Base-by-base conservation (phyloP, 2,329 filamentous ascomycete genomes). In the Monosporascus cannonballus region DNA sequence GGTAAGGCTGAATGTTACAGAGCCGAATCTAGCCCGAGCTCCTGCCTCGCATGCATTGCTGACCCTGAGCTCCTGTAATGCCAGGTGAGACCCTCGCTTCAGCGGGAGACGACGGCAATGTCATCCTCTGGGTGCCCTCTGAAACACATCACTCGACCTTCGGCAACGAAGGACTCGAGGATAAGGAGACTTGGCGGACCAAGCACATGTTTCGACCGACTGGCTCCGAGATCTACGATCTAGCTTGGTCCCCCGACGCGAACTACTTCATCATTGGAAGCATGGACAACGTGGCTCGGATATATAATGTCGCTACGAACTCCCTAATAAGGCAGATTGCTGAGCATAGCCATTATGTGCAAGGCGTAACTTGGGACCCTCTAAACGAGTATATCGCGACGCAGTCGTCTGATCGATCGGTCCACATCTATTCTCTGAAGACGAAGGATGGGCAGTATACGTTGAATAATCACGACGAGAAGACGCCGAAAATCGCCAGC, bases 181-280 rank as follows among this genome's bases (percentile, higher is more conserved):
- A 99, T 69, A 96, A 96, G 71, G 94, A 99, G 72, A 89, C 89
- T 60, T 99, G 94, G 94, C 81, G 93, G 56, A 88, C 93, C 57
- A 97, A 96, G 74, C 90, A 96, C 69, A 97, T 97, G 94, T 97
- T 92, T 71, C 85, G 94, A 56, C 96, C 92, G 46, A 90, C 89
- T 56, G 93, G 92, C 37, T 90, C 92, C 11, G 94, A 99, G 70
- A 97, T 99, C 61, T 99, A 99, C 73, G 94, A 99, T 71, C 76
- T 99, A 53, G 94, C 94, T 49, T 99, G 94, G 95, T 97, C 94
- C 48, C 95, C 95, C n/a, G 94, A 99, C 70, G 91, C 89, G 39
- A 77, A 86, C 39, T 94, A 95, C 74, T 96, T 99, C 75, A 96
- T 99, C 63, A 96, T 95, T 24, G 94, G 94, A 39, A 97, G 94